A percentile compares a stretch with the other conserved stretches of the same genome.
Conservation (phyloP, 2,329 filamentous ascomycete species). For the Phialemoniopsis sp. region DNA sequence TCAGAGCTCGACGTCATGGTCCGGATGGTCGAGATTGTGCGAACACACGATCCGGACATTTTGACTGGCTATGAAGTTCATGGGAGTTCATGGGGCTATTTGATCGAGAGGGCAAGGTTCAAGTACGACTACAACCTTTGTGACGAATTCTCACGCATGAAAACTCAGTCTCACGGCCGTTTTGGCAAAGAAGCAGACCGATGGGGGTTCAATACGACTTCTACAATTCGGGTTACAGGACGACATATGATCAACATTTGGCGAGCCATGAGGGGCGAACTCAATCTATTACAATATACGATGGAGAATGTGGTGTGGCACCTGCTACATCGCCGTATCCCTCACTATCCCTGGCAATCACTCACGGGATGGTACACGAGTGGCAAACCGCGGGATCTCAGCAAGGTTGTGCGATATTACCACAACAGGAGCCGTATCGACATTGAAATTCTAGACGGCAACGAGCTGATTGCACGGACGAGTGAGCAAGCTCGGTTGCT, state of each 20-base stretch:
- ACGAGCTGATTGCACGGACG: slow-evolving; percentile 82
- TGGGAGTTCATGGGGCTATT: slow-evolving; percentile 88
- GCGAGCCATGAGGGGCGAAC: slow-evolving; percentile 90
- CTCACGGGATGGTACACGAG: slow-evolving; percentile 80
- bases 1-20: slow-evolving; percentile 83
- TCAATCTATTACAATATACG: slow-evolving; percentile 89
- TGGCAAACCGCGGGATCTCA: slow-evolving; percentile 62
- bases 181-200: slow-evolving; percentile 83
- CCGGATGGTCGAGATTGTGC: slow-evolving; percentile 82
- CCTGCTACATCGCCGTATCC: slow-evolving; percentile 79
- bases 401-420: slow-evolving; percentile 76
- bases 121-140: slow-evolving; percentile 90
- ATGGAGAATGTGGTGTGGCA: slow-evolving; percentile 97
- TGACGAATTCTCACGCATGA: slow-evolving; percentile 88
- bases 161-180: slow-evolving; percentile 73
- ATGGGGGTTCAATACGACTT: slow-evolving; percentile 94
- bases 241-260: slow-evolving; percentile 97
- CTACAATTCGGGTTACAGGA: slow-evolving; percentile 87
- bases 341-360: slow-evolving; percentile 77
- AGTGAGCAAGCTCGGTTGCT: slow-evolving; percentile 92
- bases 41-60: slow-evolving; percentile 82
- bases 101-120: slow-evolving; percentile 81
- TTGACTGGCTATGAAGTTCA: slow-evolving; percentile 94
- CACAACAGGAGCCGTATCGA: slow-evolving; percentile 72
- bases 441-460: slow-evolving; percentile 85